Percentiles rank a stretch among this genome's conserved stretches.
Conservation (phyloP, 495 filamentous ascomycete species). For the Penicillium silybi region DNA sequence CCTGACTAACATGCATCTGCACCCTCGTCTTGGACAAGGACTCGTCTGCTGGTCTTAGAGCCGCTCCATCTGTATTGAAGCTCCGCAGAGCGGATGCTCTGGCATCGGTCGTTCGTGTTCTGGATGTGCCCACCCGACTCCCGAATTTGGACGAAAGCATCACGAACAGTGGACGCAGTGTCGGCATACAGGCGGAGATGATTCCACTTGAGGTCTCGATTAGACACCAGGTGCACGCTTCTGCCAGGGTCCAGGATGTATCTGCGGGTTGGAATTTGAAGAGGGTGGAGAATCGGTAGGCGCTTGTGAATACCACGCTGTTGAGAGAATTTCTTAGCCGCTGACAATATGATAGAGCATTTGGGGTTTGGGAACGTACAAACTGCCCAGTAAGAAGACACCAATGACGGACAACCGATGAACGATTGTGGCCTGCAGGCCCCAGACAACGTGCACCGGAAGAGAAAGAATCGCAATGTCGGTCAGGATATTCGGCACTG, state of each 20-base stretch:
- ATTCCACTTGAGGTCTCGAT: slow-evolving; percentile 11
- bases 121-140: neutral
- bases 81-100: neutral
- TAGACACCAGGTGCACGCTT: slow-evolving; percentile 11
- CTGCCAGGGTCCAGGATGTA: slow-evolving; percentile 12
- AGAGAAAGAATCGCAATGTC: slow-evolving; percentile 45
- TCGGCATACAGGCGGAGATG: slow-evolving; percentile 12
- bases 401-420: slow-evolving; percentile 13
- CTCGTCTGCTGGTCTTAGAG: slow-evolving; percentile 9
- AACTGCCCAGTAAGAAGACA: slow-evolving; percentile 13
- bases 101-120: neutral
- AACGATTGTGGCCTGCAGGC: slow-evolving; percentile 20
- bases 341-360: neutral
- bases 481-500: slow-evolving; percentile 43
- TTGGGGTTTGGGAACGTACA: slow-evolving; percentile 3
- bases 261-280: slow-evolving; percentile 6
- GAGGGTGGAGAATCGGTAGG: slow-evolving; percentile 4
- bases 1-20: slow-evolving; percentile 2
- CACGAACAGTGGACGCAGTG: slow-evolving; percentile 6
- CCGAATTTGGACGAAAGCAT: slow-evolving; percentile 2
- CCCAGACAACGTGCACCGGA: slow-evolving; percentile 41
- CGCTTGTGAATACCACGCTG: slow-evolving; percentile 12
- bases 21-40: neutral
- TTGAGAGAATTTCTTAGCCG: neutral
- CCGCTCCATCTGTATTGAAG: neutral